Evolutionary conservation across 805 yeast genomes (phyloP).

Genomic region (Sugiyamaella smithiae): DNA sequence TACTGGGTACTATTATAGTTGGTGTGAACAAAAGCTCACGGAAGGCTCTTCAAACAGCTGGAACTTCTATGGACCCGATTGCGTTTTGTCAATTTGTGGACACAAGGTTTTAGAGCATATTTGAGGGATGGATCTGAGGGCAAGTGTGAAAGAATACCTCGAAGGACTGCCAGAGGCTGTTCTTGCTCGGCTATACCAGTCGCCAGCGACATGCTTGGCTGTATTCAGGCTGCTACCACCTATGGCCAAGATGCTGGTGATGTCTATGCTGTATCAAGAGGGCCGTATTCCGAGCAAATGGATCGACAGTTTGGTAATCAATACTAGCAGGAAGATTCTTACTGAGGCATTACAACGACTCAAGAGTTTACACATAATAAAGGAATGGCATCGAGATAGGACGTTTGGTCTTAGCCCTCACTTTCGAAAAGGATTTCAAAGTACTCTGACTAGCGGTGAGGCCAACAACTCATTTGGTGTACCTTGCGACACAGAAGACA

Average conservation of each 20-base stretch:
- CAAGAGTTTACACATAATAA: conserved; percentile 69
- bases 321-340: conserved; percentile 51
- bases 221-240: conserved; percentile 87
- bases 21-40: too few species aligned
- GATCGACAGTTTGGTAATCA: conserved; percentile 72
- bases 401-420: conserved; percentile 56
- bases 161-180: conserved; percentile 86
- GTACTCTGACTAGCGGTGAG: conserved; percentile 80
- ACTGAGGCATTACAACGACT: conserved; percentile 78
- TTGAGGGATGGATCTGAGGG: conserved; percentile 46
- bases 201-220: conserved; percentile 93
- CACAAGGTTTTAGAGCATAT: too few species aligned
- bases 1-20: too few species aligned
- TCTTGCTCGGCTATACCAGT: conserved; percentile 75
- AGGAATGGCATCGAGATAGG: conserved; percentile 48
- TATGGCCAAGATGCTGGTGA: conserved; percentile 81
- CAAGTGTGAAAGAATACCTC: conserved; percentile 81
- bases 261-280: conserved; percentile 82
- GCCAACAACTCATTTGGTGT: conserved; percentile 73
- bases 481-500: conserved; percentile 54
- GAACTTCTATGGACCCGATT: too few species aligned
- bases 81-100: too few species aligned
- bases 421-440: conserved; percentile 71
- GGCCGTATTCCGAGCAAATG: conserved; percentile 64
- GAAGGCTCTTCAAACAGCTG: too few species aligned